Percentiles rank a stretch among this genome's conserved stretches.
Evolutionary conservation across 495 filamentous ascomycete species (phyloP).

Genomic region (Penicillium paradoxum): DNA sequence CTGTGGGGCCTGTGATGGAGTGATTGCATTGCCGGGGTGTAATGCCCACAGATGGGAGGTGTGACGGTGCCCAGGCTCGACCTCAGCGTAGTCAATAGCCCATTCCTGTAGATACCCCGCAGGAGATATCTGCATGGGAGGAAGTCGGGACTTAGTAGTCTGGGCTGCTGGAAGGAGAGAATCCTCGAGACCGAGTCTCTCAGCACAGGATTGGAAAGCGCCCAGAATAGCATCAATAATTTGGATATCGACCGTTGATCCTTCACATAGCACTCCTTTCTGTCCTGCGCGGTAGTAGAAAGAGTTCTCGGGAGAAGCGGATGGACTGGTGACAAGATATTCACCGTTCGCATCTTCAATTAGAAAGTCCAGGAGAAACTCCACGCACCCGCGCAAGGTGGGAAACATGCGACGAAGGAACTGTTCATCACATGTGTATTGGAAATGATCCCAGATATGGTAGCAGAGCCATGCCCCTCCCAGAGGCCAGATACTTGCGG

Average conservation of each 20-base stretch:
- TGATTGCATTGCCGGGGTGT: constrained; percentile 28
- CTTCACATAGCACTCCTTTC: constrained; percentile 35
- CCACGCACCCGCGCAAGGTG: constrained; percentile 32
- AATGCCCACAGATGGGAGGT: constrained; percentile 46
- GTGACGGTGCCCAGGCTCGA: constrained; percentile 47
- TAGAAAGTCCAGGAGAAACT: constrained; percentile 45
- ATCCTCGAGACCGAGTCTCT: constrained; percentile 22
- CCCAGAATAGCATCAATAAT: constrained; percentile 39
- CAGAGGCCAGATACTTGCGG: constrained; percentile 44
- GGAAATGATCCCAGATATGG: constrained; percentile 45
- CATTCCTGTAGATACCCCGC: constrained; percentile 47
- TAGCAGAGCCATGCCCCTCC: constrained; percentile 46
- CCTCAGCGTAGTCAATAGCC: constrained; percentile 41
- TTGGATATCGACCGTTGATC: constrained; percentile 47
- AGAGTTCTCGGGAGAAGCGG: constrained; percentile 46
- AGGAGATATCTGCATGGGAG: constrained; percentile 32
- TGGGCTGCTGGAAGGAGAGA: constrained; percentile 13
- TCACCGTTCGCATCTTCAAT: constrained; percentile 33
- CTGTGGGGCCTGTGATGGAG: constrained; percentile 16
- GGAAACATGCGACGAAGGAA: constrained; percentile 34
- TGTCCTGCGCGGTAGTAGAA: constrained; percentile 28
- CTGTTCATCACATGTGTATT: constrained; percentile 30
- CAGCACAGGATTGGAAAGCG: constrained; percentile 24
- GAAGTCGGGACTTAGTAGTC: constrained; percentile 19
- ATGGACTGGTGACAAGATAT: constrained; percentile 41